These are phyloP conservation scores for Aureobasidium namibiae DNA, from an alignment of 2,329 filamentous ascomycete species.

Conservation along the genomic window DNA sequence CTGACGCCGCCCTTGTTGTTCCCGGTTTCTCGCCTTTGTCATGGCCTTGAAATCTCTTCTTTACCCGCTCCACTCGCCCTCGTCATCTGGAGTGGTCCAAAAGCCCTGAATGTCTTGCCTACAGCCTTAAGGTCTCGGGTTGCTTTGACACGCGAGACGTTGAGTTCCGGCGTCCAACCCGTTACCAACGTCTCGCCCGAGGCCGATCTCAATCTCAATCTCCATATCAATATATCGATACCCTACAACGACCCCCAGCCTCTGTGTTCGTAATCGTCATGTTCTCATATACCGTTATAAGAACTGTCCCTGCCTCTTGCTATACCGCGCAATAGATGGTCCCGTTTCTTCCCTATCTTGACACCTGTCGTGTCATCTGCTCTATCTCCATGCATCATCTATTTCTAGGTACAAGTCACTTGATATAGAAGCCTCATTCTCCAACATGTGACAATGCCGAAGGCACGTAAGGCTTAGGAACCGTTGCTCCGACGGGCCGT, in stretches of 20 bases:
- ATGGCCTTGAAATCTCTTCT: neutral
- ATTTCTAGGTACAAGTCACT: neutral
- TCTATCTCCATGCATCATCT: neutral
- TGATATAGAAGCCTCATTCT: neutral
- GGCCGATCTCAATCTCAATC: neutral
- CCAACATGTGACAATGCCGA: neutral
- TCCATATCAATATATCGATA: neutral
- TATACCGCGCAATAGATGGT: neutral
- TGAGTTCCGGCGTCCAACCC: constrained; percentile 1
- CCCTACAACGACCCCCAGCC: neutral
- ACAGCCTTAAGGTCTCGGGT: neutral
- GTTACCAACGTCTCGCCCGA: neutral
- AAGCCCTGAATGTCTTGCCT: neutral
- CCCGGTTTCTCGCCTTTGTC: neutral
- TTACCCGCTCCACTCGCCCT: neutral
- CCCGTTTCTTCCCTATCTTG: neutral
- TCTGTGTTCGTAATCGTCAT: neutral
- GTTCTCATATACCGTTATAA: neutral
- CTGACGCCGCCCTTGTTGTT: neutral
- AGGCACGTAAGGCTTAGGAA: neutral
- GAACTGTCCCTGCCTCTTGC: neutral
- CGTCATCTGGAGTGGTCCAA: neutral
- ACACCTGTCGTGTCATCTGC: neutral
- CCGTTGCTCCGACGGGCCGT: neutral
- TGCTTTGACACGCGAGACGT: constrained; percentile 5